phyloP scores from a whole-genome alignment of 2,329 filamentous ascomycete genomes.

The Trichoderma semiorbis region DNA sequence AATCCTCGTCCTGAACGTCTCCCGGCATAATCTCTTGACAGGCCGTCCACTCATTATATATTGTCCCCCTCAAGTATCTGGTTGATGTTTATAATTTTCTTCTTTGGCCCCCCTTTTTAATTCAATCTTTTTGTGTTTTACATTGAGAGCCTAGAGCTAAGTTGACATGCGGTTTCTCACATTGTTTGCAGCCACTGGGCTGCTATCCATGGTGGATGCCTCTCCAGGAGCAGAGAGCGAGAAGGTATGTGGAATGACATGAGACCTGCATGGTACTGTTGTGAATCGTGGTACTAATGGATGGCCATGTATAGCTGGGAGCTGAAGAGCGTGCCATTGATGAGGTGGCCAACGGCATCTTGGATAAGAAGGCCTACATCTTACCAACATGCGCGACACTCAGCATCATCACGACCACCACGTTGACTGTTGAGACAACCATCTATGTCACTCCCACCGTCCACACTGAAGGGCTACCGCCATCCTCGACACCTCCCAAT shows the following conservation, averaged over 20 bases:
- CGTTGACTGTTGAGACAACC: constrained; percentile 33
- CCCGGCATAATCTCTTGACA: constrained; percentile 10
- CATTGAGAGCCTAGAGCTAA: background rate
- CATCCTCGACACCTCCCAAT: background rate
- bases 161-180: constrained; percentile 26
- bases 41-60: constrained; percentile 15
- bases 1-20: background rate
- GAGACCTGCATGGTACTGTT: too few species aligned
- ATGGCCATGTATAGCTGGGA: background rate
- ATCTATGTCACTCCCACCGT: constrained; percentile 30
- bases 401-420: constrained; percentile 20
- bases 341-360: background rate
- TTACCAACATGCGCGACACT: background rate
- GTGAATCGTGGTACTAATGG: background rate
- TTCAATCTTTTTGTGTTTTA: background rate
- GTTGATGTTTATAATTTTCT: constrained; percentile 10
- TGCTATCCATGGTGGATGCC: constrained; percentile 28
- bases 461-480: background rate
- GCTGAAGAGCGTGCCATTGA: background rate
- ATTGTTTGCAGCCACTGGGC: constrained; percentile 27
- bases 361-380: background rate
- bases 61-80: background rate
- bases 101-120: background rate
- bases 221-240: constrained; percentile 23
- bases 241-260: constrained; percentile 7